A percentile compares a stretch with the other conserved stretches of the same genome.
Conservation (phyloP, 805 yeast species). For the Brettanomyces sp. region DNA sequence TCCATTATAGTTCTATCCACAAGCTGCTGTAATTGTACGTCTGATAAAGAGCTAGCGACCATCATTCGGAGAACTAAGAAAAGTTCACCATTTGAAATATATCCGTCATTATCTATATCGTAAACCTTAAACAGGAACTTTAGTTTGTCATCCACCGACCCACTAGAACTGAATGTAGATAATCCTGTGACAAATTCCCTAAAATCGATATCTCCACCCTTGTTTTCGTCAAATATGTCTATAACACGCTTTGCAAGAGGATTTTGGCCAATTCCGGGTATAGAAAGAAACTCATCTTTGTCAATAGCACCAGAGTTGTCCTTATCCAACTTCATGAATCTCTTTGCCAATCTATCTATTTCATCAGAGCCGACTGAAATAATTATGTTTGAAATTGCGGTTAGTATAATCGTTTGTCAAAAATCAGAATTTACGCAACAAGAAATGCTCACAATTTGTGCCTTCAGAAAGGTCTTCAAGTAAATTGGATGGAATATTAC, state of each 20-base stretch:
- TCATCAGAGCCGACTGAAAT: conserved; percentile 70
- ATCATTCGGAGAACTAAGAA: conserved; percentile 88
- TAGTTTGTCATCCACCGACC: conserved; percentile 72
- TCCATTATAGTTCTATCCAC: conserved; percentile 97
- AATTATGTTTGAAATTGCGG: not conserved
- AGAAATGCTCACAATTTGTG: conserved; percentile 55
- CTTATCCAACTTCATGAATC: conserved; percentile 91
- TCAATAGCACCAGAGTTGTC: conserved; percentile 92
- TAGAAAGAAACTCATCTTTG: conserved; percentile 78
- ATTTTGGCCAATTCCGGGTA: conserved; percentile 86
- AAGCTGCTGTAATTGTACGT: conserved; percentile 84
- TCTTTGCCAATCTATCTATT: conserved; percentile 78
- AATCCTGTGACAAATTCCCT: conserved; percentile 70
- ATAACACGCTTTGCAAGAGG: conserved; percentile 85
- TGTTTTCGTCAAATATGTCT: conserved; percentile 91
- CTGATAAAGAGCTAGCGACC: conserved; percentile 90
- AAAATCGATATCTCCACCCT: conserved; percentile 89
- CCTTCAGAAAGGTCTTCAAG: conserved; percentile 71
- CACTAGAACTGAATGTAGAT: conserved; percentile 80
- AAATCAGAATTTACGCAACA: not conserved
- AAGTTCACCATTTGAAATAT: conserved; percentile 88
- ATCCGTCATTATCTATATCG: conserved; percentile 94
- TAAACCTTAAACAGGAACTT: conserved; percentile 87
- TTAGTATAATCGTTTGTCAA: not conserved
- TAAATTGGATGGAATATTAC: conserved; percentile 29